Base-by-base conservation (phyloP, 371 early-diverging fungal species). In the Mucor lusitanicus region DNA sequence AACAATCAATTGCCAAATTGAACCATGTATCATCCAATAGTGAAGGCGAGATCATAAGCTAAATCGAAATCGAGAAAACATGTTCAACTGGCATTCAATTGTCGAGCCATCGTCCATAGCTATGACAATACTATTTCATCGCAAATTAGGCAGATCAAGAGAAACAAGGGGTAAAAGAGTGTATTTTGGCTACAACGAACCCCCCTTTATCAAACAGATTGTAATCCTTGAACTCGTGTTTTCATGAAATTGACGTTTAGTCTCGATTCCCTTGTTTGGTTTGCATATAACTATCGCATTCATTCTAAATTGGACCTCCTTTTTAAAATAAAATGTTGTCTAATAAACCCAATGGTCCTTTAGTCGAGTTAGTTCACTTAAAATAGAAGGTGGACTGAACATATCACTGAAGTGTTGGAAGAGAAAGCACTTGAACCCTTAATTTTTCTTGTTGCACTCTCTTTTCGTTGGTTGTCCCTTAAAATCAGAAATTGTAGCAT, bases 281-380 rank as follows among this genome's bases (percentile, higher is more conserved):
- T 64, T 64, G 59, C 65, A 60, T 64, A 37, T 61, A 55, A 30
- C 6, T 25, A 62, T 48, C 54, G 54, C 28, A 57, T 64, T 42
- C 44, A 71, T 71, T 71, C 64, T 71, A 71, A 71, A 71, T 67
- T 61, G 56, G 54, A 60, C 72, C 60, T 61, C 67, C 50, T 71
- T 59, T 35, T 54, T 62, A 35, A 40, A 37, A 53, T 37, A 59
- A 39, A 40, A 56, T 56, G 56, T 63, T 56, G 54, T 63, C 40
- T 63, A 54, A 39, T 54, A 54, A 55, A 30, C 23, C 28, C 15
- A 57, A 33, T 56, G 25, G 44, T n/a, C 32, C 6, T 37, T 39
- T 37, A 59, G 21, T 46, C 57, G 28, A 32, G 39, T 7, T 28
- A 11, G 27, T 27, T 60, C 61, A 63, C 71, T 71, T 67, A 64